Evolutionary conservation across 1,284 basidiomycete species (phyloP), one percentile per base, ranked within the genome.

Genomic region (Puccinia triticina): DNA sequence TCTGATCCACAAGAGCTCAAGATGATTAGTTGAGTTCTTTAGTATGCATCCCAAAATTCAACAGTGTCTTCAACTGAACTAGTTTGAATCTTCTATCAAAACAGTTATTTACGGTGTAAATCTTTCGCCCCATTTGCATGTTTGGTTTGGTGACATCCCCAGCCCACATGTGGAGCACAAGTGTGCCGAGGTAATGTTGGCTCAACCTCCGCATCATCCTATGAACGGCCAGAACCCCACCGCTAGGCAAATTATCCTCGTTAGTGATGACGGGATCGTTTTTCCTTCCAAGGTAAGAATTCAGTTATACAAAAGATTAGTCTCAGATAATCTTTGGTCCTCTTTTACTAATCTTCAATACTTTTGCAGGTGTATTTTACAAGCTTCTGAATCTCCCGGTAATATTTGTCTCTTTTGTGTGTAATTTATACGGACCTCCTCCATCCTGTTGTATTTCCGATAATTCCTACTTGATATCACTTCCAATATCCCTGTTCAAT

Each of bases 71-170:
- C 34, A 2, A 32, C 59, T 32, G 29, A 61, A 16, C 32, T 34
- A 2, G 5, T 61, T 34, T 10, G 10, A n/a, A 61, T 61, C n/a
- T 3, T 18, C 29, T 92, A 88, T 91, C 94, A 91, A 88, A 95
- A 82, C 94, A 93, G 61, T 89, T 94, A 5, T 94, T 95, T 86
- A 95, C 95, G 82, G 93, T 95, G 87, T 94, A 3, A 95, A 88
- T 94, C 97, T 87, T 90, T 90, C 85, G 79, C 92, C 92, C 84
- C 92, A 90, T 84, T 90, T 93, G 85, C 91, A 89, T 82, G 91
- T 96, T 73, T 97, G 93, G 89, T 97, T 94, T 86, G 95, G 94
- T 66, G 91, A 93, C 53, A 92, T 94, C 86, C 93, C 93, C 66
- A 94, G 93, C 76, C 91, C 91, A 46, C 93, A 92, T 86, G 93